These are phyloP conservation scores for Aspergillus sp. DNA, from an alignment of 2,329 filamentous ascomycete genomes.

Conservation along the genomic window DNA sequence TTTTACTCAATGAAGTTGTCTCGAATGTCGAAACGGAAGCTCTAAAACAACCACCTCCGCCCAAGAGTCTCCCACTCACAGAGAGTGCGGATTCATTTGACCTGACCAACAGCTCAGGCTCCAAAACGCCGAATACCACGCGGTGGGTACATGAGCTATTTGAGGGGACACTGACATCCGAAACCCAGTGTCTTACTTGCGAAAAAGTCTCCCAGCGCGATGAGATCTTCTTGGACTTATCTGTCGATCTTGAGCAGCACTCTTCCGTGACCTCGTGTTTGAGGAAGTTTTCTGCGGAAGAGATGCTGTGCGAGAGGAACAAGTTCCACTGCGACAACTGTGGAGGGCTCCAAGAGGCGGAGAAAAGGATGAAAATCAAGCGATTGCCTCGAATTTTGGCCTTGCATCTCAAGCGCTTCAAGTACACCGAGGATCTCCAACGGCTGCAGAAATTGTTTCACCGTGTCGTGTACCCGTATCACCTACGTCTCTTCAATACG, in stretches of 20 bases:
- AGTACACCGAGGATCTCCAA: slow-evolving; percentile 94
- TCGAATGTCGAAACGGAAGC: slow-evolving; percentile 88
- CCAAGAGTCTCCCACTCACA: slow-evolving; percentile 48
- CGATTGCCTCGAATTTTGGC: slow-evolving; percentile 84
- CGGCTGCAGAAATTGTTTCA: slow-evolving; percentile 94
- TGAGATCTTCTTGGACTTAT: slow-evolving; percentile 91
- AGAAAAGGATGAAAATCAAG: slow-evolving; percentile 99
- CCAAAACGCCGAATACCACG: slow-evolving; percentile 58
- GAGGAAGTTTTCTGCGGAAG: slow-evolving; percentile 92
- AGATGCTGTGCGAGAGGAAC: slow-evolving; percentile 97
- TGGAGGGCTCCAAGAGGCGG: slow-evolving; percentile 90
- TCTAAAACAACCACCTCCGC: slow-evolving; percentile 23
- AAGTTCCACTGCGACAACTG: slow-evolving; percentile 99
- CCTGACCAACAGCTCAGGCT: slow-evolving; percentile 44
- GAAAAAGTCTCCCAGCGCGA: slow-evolving; percentile 93
- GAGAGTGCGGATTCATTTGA: slow-evolving; percentile 40
- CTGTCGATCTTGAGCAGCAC: slow-evolving; percentile 90
- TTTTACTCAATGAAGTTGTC: slow-evolving; percentile 93
- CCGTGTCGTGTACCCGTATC: slow-evolving; percentile 92
- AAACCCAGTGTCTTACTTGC: slow-evolving; percentile 93
- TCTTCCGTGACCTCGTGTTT: slow-evolving; percentile 94
- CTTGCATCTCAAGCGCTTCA: slow-evolving; percentile 92
- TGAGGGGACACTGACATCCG: slow-evolving; percentile 87
- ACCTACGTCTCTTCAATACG: slow-evolving; percentile 93
- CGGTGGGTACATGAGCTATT: slow-evolving; percentile 98